Conservation (phyloP, 2,329 filamentous ascomycete species). For the Ceratocystiopsis sp. region DNA sequence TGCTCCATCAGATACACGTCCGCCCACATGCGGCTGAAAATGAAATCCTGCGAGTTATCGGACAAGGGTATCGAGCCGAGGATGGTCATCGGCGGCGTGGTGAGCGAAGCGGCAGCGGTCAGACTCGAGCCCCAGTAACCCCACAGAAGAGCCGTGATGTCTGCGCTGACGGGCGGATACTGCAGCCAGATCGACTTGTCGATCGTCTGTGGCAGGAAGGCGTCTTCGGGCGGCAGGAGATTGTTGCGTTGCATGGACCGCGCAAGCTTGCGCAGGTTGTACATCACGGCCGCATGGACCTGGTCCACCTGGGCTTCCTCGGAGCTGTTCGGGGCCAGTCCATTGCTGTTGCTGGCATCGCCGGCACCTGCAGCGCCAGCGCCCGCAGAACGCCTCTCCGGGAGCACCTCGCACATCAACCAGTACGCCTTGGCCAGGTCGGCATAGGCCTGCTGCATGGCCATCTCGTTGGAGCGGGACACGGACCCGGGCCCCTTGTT, state of each 20-base stretch:
- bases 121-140: slow-evolving; percentile 37
- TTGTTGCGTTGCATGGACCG: slow-evolving; percentile 74
- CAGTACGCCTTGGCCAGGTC: slow-evolving; percentile 77
- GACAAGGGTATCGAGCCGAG: slow-evolving; percentile 57
- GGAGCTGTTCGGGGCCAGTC: slow-evolving; percentile 10
- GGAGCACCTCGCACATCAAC: slow-evolving; percentile 44
- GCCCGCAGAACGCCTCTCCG: slow-evolving; percentile 21
- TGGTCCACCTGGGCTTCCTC: slow-evolving; percentile 31
- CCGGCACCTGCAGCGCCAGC: too few relatives aligned
- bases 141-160: slow-evolving; percentile 53
- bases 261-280: slow-evolving; percentile 54
- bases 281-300: slow-evolving; percentile 37
- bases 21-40: slow-evolving; percentile 61
- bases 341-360: too few relatives aligned
- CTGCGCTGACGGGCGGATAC: slow-evolving; percentile 57
- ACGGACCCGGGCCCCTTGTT: slow-evolving; percentile 23
- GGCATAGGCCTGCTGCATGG: slow-evolving; percentile 61
- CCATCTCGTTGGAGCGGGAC: slow-evolving; percentile 30
- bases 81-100: slow-evolving; percentile 31
- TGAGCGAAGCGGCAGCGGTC: slow-evolving; percentile 29
- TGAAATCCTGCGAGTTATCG: slow-evolving; percentile 59
- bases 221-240: slow-evolving; percentile 53
- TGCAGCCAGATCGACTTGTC: slow-evolving; percentile 70
- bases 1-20: slow-evolving; percentile 59
- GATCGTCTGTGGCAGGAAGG: slow-evolving; percentile 56